Percentiles rank a stretch among this genome's conserved stretches.
Evolutionary conservation across 2,329 filamentous ascomycete genomes (phyloP).

Genomic region (Pseudogymnoascus sp.): DNA sequence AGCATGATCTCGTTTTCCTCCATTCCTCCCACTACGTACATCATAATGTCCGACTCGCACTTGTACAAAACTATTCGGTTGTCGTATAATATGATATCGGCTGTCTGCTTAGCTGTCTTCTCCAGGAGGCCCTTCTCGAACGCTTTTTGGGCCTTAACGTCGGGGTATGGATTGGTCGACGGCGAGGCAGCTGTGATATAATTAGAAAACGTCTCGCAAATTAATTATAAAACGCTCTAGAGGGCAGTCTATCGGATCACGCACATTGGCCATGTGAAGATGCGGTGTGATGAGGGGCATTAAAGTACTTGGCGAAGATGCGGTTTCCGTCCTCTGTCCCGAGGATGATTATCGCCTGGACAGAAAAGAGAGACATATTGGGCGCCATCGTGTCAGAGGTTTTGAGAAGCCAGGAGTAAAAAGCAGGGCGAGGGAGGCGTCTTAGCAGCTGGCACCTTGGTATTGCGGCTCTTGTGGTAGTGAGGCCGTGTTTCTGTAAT

Average conservation of each 20-base stretch:
- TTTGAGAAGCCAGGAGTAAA: not conserved
- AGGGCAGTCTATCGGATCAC: not conserved
- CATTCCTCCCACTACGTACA: slow-evolving; percentile 81
- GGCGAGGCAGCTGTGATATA: slow-evolving; percentile 36
- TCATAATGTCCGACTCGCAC: slow-evolving; percentile 94
- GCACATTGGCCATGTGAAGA: slow-evolving; percentile 13
- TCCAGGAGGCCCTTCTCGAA: slow-evolving; percentile 95
- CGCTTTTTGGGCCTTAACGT: slow-evolving; percentile 85
- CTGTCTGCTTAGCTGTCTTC: slow-evolving; percentile 92
- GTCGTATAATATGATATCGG: slow-evolving; percentile 96
- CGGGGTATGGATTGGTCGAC: slow-evolving; percentile 68
- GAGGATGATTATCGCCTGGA: slow-evolving; percentile 72
- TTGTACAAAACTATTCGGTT: slow-evolving; percentile 96
- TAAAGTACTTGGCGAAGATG: slow-evolving; percentile 93
- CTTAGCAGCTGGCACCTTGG: slow-evolving; percentile 1
- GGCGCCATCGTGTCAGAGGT: slow-evolving; percentile 50
- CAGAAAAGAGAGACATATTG: slow-evolving; percentile 66
- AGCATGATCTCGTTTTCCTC: slow-evolving; percentile 97
- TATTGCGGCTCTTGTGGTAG: slow-evolving; percentile 3
- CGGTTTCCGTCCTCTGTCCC: slow-evolving; percentile 81
- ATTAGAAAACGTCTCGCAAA: slow-evolving; percentile 10
- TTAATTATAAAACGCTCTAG: not conserved
- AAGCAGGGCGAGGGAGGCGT: not conserved
- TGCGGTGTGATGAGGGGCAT: slow-evolving; percentile 52
- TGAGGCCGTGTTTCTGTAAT: slow-evolving; percentile 10